These are phyloP conservation scores for Chalciporus sp. DNA, from an alignment of 1,284 basidiomycete genomes.

Conservation along the genomic window DNA sequence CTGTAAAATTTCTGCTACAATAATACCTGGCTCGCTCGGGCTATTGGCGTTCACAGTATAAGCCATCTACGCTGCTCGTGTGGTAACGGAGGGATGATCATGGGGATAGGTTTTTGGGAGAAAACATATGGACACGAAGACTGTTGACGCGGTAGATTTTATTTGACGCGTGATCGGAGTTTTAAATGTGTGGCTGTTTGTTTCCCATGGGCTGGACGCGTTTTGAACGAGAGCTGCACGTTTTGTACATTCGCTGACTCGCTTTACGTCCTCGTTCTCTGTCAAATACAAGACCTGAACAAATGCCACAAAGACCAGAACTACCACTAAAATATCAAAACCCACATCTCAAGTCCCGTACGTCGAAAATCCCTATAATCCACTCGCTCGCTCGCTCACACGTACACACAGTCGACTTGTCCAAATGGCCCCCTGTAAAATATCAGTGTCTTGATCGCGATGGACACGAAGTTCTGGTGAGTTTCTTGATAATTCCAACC, in stretches of 20 bases:
- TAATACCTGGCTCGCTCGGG: no score
- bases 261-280: slow-evolving; percentile 8
- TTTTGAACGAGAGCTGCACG: slow-evolving; percentile 34
- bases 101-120: no score
- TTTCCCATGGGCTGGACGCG: slow-evolving; percentile 33
- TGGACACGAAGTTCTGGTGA: slow-evolving; percentile 80
- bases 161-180: slow-evolving; percentile 30
- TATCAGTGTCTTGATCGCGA: slow-evolving; percentile 84
- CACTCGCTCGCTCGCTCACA: neutral
- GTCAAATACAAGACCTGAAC: slow-evolving; percentile 9
- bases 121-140: no score
- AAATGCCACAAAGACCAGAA: slow-evolving; percentile 35
- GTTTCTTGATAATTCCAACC: slow-evolving; percentile 24
- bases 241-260: slow-evolving; percentile 11
- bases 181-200: slow-evolving; percentile 33
- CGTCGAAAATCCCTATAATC: slow-evolving; percentile 13
- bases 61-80: no score
- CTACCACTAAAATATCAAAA: slow-evolving; percentile 43
- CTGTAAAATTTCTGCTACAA: no score
- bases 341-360: slow-evolving; percentile 42
- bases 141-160: neutral
- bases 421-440: slow-evolving; percentile 65
- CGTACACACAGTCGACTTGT: slow-evolving; percentile 23
- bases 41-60: no score
- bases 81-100: no score